Evolutionary conservation across 2,329 filamentous ascomycete species (phyloP).

Genomic region (Colletotrichum tamarilloi): DNA sequence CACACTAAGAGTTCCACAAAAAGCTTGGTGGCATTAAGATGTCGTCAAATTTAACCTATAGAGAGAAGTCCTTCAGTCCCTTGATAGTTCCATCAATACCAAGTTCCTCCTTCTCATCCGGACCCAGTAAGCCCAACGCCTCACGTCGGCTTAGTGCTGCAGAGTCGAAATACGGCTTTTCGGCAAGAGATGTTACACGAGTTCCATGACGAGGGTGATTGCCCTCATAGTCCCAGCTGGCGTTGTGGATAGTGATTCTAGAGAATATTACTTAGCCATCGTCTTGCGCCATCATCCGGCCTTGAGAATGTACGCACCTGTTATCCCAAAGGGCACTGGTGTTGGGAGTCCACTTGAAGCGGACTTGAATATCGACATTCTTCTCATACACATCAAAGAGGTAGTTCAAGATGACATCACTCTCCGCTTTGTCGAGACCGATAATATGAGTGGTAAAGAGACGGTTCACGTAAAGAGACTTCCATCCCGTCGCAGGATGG

Average conservation of each 20-base stretch:
- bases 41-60: not conserved
- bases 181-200: conserved; percentile 75
- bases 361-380: conserved; percentile 77
- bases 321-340: conserved; percentile 80
- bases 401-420: conserved; percentile 74
- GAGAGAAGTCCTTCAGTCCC: conserved; percentile 23
- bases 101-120: conserved; percentile 57
- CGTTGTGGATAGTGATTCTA: conserved; percentile 79
- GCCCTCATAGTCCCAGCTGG: conserved; percentile 79
- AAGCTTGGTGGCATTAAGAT: rapidly evolving
- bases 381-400: conserved; percentile 76
- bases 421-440: conserved; percentile 75
- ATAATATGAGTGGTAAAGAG: conserved; percentile 76
- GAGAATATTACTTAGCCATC: not conserved
- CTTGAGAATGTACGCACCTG: conserved; percentile 50
- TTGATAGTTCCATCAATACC: conserved; percentile 12
- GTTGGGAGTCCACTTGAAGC: conserved; percentile 76
- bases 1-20: not conserved
- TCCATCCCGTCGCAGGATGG: conserved; percentile 81
- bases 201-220: conserved; percentile 77
- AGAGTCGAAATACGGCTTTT: conserved; percentile 76
- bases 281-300: not conserved
- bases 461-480: conserved; percentile 77
- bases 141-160: conserved; percentile 74
- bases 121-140: conserved; percentile 71